These are phyloP conservation scores for Tuber umbilicatum DNA, from an alignment of 495 filamentous ascomycete genomes.

Conservation along the genomic window DNA sequence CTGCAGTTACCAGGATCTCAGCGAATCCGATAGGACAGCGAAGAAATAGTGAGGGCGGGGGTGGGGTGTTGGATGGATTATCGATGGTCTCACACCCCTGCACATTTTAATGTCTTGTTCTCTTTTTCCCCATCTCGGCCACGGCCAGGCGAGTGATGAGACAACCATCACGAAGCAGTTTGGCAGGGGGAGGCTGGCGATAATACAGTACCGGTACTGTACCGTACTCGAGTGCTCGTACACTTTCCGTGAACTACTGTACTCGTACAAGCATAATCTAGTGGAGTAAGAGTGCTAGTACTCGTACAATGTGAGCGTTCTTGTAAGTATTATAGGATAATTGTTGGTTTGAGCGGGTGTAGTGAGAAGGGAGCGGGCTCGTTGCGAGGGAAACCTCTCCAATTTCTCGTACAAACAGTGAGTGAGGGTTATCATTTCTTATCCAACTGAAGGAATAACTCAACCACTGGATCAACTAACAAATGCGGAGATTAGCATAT, in stretches of 20 bases:
- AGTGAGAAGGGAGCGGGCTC: conserved; percentile 14
- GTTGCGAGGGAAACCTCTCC: conserved; percentile 18
- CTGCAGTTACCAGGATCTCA: conserved; percentile 30
- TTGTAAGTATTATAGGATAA: neutral
- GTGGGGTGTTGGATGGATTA: conserved; percentile 31
- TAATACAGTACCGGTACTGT: neutral
- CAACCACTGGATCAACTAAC: neutral
- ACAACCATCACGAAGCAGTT: neutral
- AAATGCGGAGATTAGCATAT: conserved; percentile 30
- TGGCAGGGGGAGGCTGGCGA: neutral
- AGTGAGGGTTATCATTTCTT: conserved; percentile 10
- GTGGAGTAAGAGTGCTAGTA: no score
- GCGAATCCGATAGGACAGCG: conserved; percentile 30
- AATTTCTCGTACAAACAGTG: neutral
- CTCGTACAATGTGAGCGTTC: neutral
- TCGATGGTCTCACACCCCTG: conserved; percentile 24
- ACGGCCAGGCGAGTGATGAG: neutral
- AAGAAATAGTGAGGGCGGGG: conserved; percentile 13
- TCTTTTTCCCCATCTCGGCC: neutral
- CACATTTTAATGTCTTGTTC: neutral
- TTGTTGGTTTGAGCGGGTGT: neutral
- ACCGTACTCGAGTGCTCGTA: no score
- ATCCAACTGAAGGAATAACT: conserved; percentile 14
- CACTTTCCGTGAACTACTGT: neutral
- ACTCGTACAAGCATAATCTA: neutral